Conservation (phyloP, 2,329 filamentous ascomycete genomes). For the Paecilomyces niveus region DNA sequence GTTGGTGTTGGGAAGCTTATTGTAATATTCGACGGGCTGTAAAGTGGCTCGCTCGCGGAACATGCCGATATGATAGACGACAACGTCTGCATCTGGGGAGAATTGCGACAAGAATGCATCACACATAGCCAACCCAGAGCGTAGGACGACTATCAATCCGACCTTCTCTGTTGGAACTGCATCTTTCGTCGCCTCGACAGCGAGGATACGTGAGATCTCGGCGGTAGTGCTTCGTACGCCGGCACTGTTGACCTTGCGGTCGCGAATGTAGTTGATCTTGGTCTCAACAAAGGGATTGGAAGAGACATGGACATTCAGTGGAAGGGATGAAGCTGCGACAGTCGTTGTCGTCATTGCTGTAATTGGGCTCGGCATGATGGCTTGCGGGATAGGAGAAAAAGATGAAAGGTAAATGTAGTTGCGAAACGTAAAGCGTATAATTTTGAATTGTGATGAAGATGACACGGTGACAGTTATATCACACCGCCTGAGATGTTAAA, state of each 20-base stretch:
- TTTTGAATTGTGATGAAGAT: background rate
- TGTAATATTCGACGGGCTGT: constrained; percentile 14
- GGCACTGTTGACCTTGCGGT: constrained; percentile 10
- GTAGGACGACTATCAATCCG: constrained; percentile 21
- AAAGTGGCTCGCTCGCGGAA: constrained; percentile 16
- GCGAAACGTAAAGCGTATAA: background rate
- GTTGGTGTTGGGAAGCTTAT: constrained; percentile 19
- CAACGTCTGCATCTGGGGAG: constrained; percentile 16
- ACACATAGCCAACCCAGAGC: constrained; percentile 33
- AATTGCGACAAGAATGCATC: constrained; percentile 25
- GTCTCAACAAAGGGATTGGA: constrained; percentile 9
- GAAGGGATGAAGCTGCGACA: background rate
- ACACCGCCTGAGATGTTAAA: background rate
- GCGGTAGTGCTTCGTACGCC: constrained; percentile 9
- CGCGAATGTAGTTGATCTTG: constrained; percentile 10
- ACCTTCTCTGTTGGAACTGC: constrained; percentile 6
- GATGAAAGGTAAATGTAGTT: background rate
- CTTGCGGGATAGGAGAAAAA: background rate
- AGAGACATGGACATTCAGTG: constrained; percentile 8
- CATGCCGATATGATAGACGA: constrained; percentile 21
- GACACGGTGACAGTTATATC: background rate
- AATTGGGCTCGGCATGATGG: background rate
- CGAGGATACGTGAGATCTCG: constrained; percentile 10
- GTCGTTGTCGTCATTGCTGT: constrained; percentile 4
- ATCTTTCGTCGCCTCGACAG: constrained; percentile 9